Percentiles rank a stretch among this genome's conserved stretches.
Conservation (phyloP, 78 protist genomes). For the Dictyostelium brefeldianum region DNA sequence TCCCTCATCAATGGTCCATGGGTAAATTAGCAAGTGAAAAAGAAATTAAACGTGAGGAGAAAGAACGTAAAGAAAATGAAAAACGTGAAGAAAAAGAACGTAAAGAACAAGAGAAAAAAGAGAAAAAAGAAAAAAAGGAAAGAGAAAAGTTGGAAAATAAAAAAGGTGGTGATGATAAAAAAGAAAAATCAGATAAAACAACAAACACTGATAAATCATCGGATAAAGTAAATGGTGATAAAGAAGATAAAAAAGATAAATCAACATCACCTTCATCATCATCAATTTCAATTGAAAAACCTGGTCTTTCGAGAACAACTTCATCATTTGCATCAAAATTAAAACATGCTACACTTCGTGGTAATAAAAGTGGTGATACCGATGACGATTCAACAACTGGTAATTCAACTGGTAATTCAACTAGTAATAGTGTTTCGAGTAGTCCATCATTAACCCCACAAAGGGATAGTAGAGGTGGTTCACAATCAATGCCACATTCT, state of each 20-base stretch:
- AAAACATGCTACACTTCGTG: constrained; percentile 56
- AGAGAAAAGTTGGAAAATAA: constrained; percentile 33
- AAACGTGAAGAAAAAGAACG: constrained; percentile 36
- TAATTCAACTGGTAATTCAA: neutral
- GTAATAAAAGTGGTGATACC: neutral
- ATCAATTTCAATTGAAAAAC: neutral
- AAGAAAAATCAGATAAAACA: constrained; percentile 18
- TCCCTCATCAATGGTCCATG: constrained; percentile 77
- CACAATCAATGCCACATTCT: neutral
- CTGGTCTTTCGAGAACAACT: constrained; percentile 25
- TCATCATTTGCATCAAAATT: constrained; percentile 43
- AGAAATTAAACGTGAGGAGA: constrained; percentile 9
- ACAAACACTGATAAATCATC: constrained; percentile 11
- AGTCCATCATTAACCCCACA: neutral
- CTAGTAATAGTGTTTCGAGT: too few species aligned
- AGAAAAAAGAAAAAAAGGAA: constrained; percentile 61
- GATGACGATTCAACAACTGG: neutral
- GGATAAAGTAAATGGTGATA: neutral
- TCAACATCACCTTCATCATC: neutral
- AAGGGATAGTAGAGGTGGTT: neutral
- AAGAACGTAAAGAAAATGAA: constrained; percentile 51
- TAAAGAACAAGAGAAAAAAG: constrained; percentile 33
- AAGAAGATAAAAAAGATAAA: neutral
- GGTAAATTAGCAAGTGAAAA: constrained; percentile 29
- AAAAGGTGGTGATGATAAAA: constrained; percentile 40